Percentiles rank a stretch among this genome's conserved stretches.
Conservation (phyloP, 805 yeast genomes). For the Zygotorulaspora chibaensis region DNA sequence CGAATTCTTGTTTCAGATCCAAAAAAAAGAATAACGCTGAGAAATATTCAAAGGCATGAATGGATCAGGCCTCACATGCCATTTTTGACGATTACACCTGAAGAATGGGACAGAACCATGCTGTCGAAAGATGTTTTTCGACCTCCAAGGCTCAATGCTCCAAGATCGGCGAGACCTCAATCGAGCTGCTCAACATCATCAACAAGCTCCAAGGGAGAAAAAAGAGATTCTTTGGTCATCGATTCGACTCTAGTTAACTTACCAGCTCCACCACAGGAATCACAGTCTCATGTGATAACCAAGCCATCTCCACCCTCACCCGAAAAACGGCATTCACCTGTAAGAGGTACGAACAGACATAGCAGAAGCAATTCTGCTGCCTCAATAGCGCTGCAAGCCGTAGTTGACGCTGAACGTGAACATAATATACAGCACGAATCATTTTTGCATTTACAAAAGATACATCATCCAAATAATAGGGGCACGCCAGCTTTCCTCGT, state of each 20-base stretch:
- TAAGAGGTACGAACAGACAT: slow-evolving; percentile 27
- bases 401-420: slow-evolving; percentile 55
- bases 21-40: slow-evolving; percentile 60
- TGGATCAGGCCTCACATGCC: slow-evolving; percentile 86
- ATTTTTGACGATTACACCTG: slow-evolving; percentile 77
- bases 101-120: slow-evolving; percentile 73
- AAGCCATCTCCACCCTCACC: slow-evolving; percentile 38
- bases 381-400: slow-evolving; percentile 66
- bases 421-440: slow-evolving; percentile 7
- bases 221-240: slow-evolving; percentile 35
- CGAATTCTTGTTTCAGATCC: slow-evolving; percentile 85
- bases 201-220: slow-evolving; percentile 39
- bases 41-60: slow-evolving; percentile 70
- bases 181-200: slow-evolving; percentile 38
- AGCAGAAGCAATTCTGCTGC: slow-evolving; percentile 49
- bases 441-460: slow-evolving; percentile 1
- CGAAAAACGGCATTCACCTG: slow-evolving; percentile 23
- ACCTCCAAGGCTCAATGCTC: slow-evolving; percentile 18
- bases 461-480: slow-evolving; percentile 6
- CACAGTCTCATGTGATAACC: slow-evolving; percentile 56
- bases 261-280: slow-evolving; percentile 67
- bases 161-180: slow-evolving; percentile 24
- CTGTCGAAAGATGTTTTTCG: slow-evolving; percentile 17
- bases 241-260: slow-evolving; percentile 39
- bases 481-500: slow-evolving; percentile 11